Evolutionary conservation across 2,329 filamentous ascomycete genomes (phyloP).

Genomic region (Claviceps humidiphila): DNA sequence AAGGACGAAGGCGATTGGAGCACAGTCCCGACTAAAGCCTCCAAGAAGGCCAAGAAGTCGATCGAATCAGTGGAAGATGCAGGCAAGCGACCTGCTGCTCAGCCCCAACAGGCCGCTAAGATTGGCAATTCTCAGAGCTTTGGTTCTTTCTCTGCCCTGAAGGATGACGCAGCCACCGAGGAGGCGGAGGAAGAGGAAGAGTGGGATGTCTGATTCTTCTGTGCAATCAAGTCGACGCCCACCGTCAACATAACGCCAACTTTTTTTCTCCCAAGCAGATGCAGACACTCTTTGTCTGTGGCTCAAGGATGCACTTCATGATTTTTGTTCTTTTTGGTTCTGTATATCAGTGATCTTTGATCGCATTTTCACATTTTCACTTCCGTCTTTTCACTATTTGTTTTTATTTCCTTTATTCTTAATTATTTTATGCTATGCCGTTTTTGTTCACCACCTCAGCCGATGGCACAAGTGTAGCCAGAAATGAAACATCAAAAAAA

Average conservation of each 20-base stretch:
- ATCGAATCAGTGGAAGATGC: constrained; percentile 23
- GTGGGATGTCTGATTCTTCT: constrained; percentile 35
- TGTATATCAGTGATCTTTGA: constrained; percentile 1
- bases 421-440: background rate
- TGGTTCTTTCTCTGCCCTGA: constrained; percentile 37
- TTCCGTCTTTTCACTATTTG: background rate
- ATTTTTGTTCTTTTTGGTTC: background rate
- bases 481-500: background rate
- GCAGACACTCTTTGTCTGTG: background rate
- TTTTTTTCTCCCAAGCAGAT: background rate
- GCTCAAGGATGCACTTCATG: background rate
- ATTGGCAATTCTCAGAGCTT: constrained; percentile 22
- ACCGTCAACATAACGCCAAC: background rate
- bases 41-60: constrained; percentile 30
- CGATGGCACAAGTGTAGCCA: background rate
- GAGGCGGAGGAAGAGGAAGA: constrained; percentile 35
- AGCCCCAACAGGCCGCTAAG: constrained; percentile 21
- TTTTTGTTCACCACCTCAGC: background rate
- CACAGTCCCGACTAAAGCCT: constrained; percentile 39
- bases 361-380: background rate
- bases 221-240: background rate
- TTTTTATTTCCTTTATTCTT: background rate
- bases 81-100: constrained; percentile 15
- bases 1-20: constrained; percentile 42
- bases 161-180: constrained; percentile 26